Conservation (phyloP, 805 yeast genomes). For the Candida orba region DNA sequence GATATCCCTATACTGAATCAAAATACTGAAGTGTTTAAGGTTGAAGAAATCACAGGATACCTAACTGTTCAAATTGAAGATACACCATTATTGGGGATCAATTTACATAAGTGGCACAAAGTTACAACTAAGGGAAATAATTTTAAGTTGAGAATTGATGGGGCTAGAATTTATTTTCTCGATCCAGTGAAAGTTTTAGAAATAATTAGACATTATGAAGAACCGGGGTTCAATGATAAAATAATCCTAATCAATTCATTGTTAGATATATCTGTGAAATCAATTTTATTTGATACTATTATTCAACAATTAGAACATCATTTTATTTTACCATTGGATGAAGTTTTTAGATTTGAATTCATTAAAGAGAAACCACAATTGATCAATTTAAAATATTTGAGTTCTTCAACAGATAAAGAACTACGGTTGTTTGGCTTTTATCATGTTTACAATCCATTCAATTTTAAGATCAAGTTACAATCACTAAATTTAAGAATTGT, state of each 20-base stretch:
- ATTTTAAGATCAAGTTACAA: slow-evolving; percentile 21
- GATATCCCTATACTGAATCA: slow-evolving; percentile 9
- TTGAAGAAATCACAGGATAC: slow-evolving; percentile 12
- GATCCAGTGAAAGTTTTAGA: slow-evolving; percentile 10
- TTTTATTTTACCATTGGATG: slow-evolving; percentile 1
- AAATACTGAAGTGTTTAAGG: slow-evolving; percentile 6
- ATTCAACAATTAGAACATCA: slow-evolving; percentile 13
- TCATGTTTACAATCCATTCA: slow-evolving; percentile 29
- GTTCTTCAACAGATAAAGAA: slow-evolving; percentile 20
- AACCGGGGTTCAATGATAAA: slow-evolving; percentile 4
- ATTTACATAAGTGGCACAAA: slow-evolving; percentile 18
- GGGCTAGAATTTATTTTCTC: slow-evolving; percentile 16
- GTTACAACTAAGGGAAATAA: slow-evolving; percentile 8
- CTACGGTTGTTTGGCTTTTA: slow-evolving; percentile 26
- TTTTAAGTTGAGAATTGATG: slow-evolving; percentile 7
- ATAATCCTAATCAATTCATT: slow-evolving; percentile 1
- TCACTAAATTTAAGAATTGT: slow-evolving; percentile 23
- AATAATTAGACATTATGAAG: slow-evolving; percentile 2
- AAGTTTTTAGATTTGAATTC: not conserved
- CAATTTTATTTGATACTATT: slow-evolving; percentile 19
- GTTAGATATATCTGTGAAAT: slow-evolving; percentile 16
- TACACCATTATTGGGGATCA: slow-evolving; percentile 9
- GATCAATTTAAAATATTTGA: slow-evolving; percentile 19
- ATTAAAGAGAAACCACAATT: not conserved
- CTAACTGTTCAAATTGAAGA: slow-evolving; percentile 8